phyloP scores from a whole-genome alignment of 768 basidiomycete genomes.

The Lyophyllum shimeji region DNA sequence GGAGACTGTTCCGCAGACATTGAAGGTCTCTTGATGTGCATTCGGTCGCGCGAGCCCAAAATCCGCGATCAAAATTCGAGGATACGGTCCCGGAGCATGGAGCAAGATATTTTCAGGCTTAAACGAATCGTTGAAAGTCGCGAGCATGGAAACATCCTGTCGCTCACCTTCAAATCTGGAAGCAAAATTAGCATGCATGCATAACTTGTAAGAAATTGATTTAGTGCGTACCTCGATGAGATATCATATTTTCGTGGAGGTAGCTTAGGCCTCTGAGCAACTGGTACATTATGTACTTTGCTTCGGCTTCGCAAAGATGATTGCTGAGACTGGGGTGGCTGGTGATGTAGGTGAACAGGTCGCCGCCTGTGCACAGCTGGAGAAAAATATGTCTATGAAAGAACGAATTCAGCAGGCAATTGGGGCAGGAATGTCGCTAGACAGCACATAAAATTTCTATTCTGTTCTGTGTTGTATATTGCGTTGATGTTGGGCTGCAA shows the following conservation, averaged over 20 bases:
- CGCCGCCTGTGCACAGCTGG: conserved; percentile 82
- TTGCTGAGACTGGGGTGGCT: conserved; percentile 48
- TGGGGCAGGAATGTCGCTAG: background rate
- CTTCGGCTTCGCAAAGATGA: conserved; percentile 74
- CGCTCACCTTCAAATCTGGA: conserved; percentile 22
- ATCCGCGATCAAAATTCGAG: conserved; percentile 82
- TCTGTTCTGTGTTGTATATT: conserved; percentile 67
- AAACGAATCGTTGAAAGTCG: background rate
- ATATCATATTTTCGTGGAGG: conserved; percentile 69
- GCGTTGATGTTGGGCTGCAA: conserved; percentile 78
- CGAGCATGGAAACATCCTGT: background rate
- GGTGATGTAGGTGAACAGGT: conserved; percentile 84
- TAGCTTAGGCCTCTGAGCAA: conserved; percentile 69
- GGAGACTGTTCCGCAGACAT: conserved; percentile 85
- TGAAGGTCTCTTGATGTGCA: conserved; percentile 79
- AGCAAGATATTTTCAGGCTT: conserved; percentile 87
- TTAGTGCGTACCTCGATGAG: conserved; percentile 64
- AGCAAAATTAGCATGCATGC: background rate
- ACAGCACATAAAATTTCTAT: conserved; percentile 57
- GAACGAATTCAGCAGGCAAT: background rate
- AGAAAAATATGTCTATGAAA: conserved; percentile 72
- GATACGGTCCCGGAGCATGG: conserved; percentile 78
- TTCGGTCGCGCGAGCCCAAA: conserved; percentile 82
- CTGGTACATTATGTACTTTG: conserved; percentile 84
- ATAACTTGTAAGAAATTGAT: background rate